A percentile compares a stretch with the other conserved stretches of the same genome.
phyloP scores from a whole-genome alignment of 2,329 filamentous ascomycete species.

The Neodidymelliopsis sp. region DNA sequence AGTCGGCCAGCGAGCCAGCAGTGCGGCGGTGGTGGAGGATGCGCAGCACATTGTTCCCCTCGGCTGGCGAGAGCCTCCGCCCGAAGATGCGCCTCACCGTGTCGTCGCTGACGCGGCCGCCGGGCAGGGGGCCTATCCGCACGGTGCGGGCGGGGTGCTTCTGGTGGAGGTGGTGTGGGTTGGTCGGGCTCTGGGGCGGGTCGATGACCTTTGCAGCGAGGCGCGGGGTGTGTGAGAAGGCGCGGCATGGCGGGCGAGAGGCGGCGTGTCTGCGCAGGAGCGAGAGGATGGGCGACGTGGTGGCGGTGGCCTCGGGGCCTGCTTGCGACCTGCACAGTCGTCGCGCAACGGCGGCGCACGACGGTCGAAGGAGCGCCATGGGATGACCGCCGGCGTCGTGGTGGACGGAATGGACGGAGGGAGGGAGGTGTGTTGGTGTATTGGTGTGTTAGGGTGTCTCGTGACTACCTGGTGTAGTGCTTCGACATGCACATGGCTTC shows the following conservation, averaged over 20 bases:
- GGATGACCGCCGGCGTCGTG: slow-evolving; percentile 18
- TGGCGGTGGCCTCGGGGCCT: slow-evolving; percentile 14
- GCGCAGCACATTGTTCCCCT: slow-evolving; percentile 48
- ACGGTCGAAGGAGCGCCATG: slow-evolving; percentile 42
- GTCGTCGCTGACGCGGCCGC: slow-evolving; percentile 34
- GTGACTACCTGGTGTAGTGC: background rate
- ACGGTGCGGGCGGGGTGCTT: slow-evolving; percentile 40
- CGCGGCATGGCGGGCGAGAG: slow-evolving; percentile 28
- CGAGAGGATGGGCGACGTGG: slow-evolving; percentile 29
- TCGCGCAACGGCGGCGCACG: slow-evolving; percentile 38
- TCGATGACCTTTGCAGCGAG: slow-evolving; percentile 36
- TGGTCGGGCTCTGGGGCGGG: slow-evolving; percentile 31
- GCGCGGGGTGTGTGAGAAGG: slow-evolving; percentile 35
- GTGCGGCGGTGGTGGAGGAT: slow-evolving; percentile 51
- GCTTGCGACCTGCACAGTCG: slow-evolving; percentile 35
- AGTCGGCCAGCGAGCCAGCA: slow-evolving; percentile 50
- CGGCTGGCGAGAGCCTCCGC: slow-evolving; percentile 28
- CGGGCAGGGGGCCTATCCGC: slow-evolving; percentile 42
- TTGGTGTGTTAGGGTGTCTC: background rate
- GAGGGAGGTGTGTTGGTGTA: background rate
- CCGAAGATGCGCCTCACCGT: slow-evolving; percentile 45
- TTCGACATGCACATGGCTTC: slow-evolving; percentile 16
- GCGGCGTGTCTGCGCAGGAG: slow-evolving; percentile 22
- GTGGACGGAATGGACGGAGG: background rate
- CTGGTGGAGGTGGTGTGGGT: slow-evolving; percentile 12